Percentiles rank a stretch among this genome's conserved stretches.
These are phyloP conservation scores for Leccinum boreale DNA, from an alignment of 768 basidiomycete species.

Conservation along the genomic window DNA sequence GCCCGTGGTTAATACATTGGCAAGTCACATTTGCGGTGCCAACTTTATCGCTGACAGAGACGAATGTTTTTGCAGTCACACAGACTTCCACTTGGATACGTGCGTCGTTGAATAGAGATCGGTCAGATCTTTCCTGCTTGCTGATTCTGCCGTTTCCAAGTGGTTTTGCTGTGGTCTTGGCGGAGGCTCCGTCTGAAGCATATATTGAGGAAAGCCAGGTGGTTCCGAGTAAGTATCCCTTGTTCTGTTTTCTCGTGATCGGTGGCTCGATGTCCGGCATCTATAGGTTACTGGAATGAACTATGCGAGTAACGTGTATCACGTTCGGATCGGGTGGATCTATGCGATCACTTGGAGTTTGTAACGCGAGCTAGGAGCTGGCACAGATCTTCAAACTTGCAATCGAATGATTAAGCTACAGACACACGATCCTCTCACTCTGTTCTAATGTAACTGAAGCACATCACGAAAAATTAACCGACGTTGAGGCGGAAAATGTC, in stretches of 20 bases:
- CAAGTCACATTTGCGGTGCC: neutral
- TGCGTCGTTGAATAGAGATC: constrained; percentile 7
- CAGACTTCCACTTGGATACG: constrained; percentile 20
- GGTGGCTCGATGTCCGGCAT: neutral
- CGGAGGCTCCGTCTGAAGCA: constrained; percentile 15
- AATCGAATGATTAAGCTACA: constrained; percentile 5
- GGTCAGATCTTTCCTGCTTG: neutral
- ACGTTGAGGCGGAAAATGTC: constrained; percentile 92
- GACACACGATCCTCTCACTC: constrained; percentile 11
- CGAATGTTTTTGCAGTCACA: constrained; percentile 13
- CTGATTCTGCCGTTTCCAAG: constrained; percentile 5
- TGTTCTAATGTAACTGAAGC: constrained; percentile 1
- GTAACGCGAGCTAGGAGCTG: neutral
- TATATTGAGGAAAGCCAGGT: constrained; percentile 9
- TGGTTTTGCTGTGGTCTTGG: constrained; percentile 21
- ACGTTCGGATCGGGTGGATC: neutral
- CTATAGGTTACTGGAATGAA: constrained; percentile 10
- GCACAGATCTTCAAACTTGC: neutral
- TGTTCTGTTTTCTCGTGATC: neutral
- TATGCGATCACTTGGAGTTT: neutral
- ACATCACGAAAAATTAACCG: constrained; percentile 32
- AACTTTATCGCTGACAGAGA: neutral
- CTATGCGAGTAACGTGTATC: constrained; percentile 11
- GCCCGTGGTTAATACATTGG: constrained; percentile 25
- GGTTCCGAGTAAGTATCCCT: constrained; percentile 13